Evolutionary conservation across 2,329 filamentous ascomycete species (phyloP).

Genomic region (Daldinia sp.): DNA sequence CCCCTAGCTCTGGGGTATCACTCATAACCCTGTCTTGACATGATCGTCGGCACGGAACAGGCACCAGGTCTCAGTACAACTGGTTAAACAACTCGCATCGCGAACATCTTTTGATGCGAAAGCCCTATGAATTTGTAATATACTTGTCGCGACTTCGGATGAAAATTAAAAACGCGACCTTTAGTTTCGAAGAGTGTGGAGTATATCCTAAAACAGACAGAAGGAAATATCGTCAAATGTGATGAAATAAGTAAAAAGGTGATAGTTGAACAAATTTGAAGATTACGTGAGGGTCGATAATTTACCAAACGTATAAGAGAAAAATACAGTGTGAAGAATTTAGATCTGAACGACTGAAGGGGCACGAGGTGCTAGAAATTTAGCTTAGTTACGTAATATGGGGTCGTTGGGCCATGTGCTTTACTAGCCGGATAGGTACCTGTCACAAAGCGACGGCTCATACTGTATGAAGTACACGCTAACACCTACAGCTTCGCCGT

Average conservation of each 20-base stretch:
- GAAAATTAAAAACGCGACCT: background rate
- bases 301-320: background rate
- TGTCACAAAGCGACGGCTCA: background rate
- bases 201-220: too few species aligned
- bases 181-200: background rate
- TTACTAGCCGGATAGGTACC: background rate
- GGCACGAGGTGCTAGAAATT: background rate
- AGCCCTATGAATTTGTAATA: background rate
- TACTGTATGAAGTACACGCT: conserved; percentile 5
- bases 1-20: conserved; percentile 28
- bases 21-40: conserved; percentile 9
- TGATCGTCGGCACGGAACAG: conserved; percentile 21
- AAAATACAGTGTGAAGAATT: conserved; percentile 3
- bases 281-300: background rate
- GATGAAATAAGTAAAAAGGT: background rate
- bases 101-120: background rate
- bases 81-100: conserved; percentile 6
- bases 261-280: background rate
- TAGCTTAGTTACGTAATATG: conserved; percentile 20
- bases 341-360: background rate
- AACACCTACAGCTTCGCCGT: background rate
- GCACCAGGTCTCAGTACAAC: conserved; percentile 14
- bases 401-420: conserved; percentile 1
- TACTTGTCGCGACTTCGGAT: conserved; percentile 6
- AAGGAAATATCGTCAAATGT: background rate